Conservation (phyloP, 345 rosid species). For the Boechera stricta region DNA sequence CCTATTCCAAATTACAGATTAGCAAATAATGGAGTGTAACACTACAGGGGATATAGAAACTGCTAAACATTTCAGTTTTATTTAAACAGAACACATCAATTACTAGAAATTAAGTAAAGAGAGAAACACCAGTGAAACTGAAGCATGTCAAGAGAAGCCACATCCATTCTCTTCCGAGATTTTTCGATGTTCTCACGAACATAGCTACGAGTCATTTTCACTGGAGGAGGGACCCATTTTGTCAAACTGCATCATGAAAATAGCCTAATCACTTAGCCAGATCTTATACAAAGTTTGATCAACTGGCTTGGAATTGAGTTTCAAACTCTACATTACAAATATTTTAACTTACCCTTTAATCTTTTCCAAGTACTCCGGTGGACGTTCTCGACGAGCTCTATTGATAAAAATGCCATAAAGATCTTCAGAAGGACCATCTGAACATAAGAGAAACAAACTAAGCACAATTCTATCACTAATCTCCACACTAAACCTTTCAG, state of each 20-base stretch:
- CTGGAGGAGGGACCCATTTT: slow-evolving; percentile 97
- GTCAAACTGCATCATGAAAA: slow-evolving; percentile 68
- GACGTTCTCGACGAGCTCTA: slow-evolving; percentile 76
- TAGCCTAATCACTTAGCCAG: background rate
- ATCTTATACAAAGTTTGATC: background rate
- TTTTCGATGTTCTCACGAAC: slow-evolving; percentile 71
- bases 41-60: background rate
- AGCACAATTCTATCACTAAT: background rate
- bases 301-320: too few species aligned
- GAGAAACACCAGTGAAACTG: slow-evolving; percentile 83
- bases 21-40: background rate
- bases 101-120: background rate
- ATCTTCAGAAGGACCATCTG: slow-evolving; percentile 97
- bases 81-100: background rate
- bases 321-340: background rate
- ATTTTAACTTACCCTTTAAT: slow-evolving; percentile 70
- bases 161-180: slow-evolving; percentile 92
- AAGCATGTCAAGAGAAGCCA: slow-evolving; percentile 93
- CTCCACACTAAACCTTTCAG: background rate
- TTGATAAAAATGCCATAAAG: slow-evolving; percentile 91
- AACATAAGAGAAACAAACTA: slow-evolving; percentile 1
- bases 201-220: slow-evolving; percentile 86
- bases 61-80: background rate
- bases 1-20: slow-evolving; percentile 49
- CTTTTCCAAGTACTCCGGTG: slow-evolving; percentile 71